Conservation (phyloP, 2,329 filamentous ascomycete genomes). For the Sclerotinia spermophila region DNA sequence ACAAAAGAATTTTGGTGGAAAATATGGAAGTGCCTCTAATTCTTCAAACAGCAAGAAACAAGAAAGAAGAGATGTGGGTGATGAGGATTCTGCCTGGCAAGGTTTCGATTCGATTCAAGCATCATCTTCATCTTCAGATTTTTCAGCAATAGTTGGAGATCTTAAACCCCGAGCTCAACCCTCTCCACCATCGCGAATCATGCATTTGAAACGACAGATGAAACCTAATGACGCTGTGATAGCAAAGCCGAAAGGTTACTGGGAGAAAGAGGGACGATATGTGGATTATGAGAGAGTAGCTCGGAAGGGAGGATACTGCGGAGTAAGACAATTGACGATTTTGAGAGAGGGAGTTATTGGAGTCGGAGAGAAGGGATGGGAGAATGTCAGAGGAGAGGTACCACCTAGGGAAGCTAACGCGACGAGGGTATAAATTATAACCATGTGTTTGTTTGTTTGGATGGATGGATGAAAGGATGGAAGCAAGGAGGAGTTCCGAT, state of each 20-base stretch:
- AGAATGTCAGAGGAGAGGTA: slow-evolving; percentile 32
- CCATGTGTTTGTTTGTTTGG: background rate
- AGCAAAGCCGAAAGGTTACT: slow-evolving; percentile 25
- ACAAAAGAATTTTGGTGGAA: slow-evolving; percentile 27
- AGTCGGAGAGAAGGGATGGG: slow-evolving; percentile 37
- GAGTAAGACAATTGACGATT: slow-evolving; percentile 50
- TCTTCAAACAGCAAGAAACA: slow-evolving; percentile 13
- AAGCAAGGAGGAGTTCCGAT: background rate
- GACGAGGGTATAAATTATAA: background rate
- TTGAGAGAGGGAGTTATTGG: slow-evolving; percentile 35
- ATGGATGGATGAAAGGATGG: background rate
- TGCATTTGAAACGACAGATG: slow-evolving; percentile 5
- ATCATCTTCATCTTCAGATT: background rate
- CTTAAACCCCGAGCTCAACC: background rate
- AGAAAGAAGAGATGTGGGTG: slow-evolving; percentile 23
- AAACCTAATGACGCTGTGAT: background rate
- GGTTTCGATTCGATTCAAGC: background rate
- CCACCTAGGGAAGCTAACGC: slow-evolving; percentile 23
- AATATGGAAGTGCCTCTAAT: slow-evolving; percentile 9
- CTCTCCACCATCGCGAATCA: background rate
- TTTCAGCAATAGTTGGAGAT: slow-evolving; percentile 11
- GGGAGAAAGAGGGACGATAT: slow-evolving; percentile 39
- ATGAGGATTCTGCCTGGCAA: slow-evolving; percentile 11
- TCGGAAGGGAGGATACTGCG: slow-evolving; percentile 53
- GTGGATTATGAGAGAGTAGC: slow-evolving; percentile 44